These are phyloP conservation scores for Chlorella sorokiniana DNA, from an alignment of 139 green algal species.

Conservation along the genomic window DNA sequence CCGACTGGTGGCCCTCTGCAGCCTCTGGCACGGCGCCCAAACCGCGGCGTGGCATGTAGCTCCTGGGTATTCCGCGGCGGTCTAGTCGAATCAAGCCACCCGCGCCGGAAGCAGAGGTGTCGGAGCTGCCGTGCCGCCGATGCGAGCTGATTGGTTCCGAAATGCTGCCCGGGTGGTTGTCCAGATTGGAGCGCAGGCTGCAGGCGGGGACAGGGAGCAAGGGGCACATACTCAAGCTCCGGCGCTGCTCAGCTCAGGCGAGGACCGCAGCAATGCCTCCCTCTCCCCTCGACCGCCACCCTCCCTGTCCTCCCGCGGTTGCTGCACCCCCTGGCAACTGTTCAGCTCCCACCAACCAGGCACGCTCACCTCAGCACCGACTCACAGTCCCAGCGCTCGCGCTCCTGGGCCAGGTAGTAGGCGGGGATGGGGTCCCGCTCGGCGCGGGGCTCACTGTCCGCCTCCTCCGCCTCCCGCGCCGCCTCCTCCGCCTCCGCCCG, in stretches of 20 bases:
- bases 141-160: conserved; percentile 36
- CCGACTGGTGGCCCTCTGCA: neutral
- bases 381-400: conserved; percentile 91
- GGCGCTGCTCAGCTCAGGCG: neutral
- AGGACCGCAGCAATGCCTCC: no score
- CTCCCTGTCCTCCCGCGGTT: no score
- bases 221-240: neutral
- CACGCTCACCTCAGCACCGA: conserved; percentile 59
- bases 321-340: neutral
- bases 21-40: neutral
- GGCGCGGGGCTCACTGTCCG: neutral
- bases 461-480: neutral
- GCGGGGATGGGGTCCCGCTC: conserved; percentile 29
- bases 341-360: neutral
- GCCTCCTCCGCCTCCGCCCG: conserved; percentile 21
- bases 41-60: conserved; percentile 6
- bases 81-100: conserved; percentile 29
- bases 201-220: neutral
- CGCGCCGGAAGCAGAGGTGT: neutral
- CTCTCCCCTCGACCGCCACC: no score
- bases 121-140: neutral
- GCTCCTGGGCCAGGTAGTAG: neutral
- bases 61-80: conserved; percentile 30
- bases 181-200: conserved; percentile 78
- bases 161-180: conserved; percentile 82